Conservation (phyloP, 257 asterid species). For the Thymus mandschuricus region DNA sequence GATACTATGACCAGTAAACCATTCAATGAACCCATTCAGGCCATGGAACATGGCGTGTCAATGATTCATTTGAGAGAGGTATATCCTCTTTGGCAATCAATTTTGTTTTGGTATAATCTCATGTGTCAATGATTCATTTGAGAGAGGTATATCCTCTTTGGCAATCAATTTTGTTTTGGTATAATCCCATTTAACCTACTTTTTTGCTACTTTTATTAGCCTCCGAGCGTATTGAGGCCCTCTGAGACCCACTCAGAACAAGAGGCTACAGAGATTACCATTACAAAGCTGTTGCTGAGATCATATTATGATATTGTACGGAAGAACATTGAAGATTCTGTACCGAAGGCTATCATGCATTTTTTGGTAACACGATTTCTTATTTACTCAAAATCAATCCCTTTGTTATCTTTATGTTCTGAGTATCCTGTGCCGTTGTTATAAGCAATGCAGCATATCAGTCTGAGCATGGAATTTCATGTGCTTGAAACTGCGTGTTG, state of each 20-base stretch:
- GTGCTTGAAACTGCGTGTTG: constrained; percentile 8
- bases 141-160: constrained; percentile 65
- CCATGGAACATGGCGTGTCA: constrained; percentile 64
- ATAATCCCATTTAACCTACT: constrained; percentile 23
- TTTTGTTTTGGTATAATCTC: not conserved
- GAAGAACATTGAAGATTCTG: constrained; percentile 66
- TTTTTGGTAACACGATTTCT: constrained; percentile 52
- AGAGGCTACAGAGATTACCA: constrained; percentile 57
- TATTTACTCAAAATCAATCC: not conserved
- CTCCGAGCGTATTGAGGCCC: constrained; percentile 58
- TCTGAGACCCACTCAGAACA: constrained; percentile 55
- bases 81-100: constrained; percentile 23
- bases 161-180: constrained; percentile 10
- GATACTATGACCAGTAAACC: constrained; percentile 62
- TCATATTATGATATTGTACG: constrained; percentile 74
- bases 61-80: constrained; percentile 96
- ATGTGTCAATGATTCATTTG: constrained; percentile 51
- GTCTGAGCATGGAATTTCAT: constrained; percentile 8
- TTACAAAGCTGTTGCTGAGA: constrained; percentile 56
- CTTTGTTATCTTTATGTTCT: not conserved
- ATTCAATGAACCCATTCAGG: constrained; percentile 60
- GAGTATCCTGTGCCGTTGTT: not conserved
- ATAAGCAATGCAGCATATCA: not conserved
- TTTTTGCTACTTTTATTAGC: constrained; percentile 41
- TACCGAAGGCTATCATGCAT: constrained; percentile 85